These are phyloP conservation scores for Cladophialophora immunda DNA, from an alignment of 2,329 filamentous ascomycete genomes.

Conservation along the genomic window DNA sequence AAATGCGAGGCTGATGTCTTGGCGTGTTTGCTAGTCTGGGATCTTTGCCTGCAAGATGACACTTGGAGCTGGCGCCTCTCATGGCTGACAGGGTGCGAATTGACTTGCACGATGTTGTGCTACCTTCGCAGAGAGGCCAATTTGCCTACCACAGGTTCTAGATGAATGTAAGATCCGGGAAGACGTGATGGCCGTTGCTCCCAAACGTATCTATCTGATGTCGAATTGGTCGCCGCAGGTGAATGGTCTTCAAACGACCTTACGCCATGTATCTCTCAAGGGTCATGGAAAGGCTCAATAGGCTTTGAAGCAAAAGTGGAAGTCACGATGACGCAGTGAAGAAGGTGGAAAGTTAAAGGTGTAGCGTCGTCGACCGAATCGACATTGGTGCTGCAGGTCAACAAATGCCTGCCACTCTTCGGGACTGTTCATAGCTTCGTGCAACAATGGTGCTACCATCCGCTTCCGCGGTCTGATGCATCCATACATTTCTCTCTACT, in stretches of 20 bases:
- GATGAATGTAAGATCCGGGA: background rate
- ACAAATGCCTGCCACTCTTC: background rate
- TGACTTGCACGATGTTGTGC: background rate
- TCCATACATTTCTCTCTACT: background rate
- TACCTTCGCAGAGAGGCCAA: background rate
- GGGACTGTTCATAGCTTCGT: background rate
- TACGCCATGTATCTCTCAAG: background rate
- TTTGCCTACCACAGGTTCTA: background rate
- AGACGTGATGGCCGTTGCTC: background rate
- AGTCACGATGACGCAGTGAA: background rate
- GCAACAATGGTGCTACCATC: slow-evolving; percentile 5
- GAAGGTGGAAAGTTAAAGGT: background rate
- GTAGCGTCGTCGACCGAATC: background rate
- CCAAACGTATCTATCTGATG: background rate
- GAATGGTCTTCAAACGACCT: background rate
- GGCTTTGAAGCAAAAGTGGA: background rate
- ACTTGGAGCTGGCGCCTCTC: background rate
- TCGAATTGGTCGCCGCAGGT: background rate
- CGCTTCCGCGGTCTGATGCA: background rate
- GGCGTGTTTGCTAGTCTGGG: background rate
- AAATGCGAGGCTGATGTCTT: background rate
- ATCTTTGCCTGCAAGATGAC: background rate
- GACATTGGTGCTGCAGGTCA: background rate
- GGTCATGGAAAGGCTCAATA: background rate
- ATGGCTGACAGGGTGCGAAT: background rate